Percentiles rank a stretch among this genome's conserved stretches.
phyloP scores from a whole-genome alignment of 2,329 filamentous ascomycete genomes.

The Xylariomycetidae sp. region DNA sequence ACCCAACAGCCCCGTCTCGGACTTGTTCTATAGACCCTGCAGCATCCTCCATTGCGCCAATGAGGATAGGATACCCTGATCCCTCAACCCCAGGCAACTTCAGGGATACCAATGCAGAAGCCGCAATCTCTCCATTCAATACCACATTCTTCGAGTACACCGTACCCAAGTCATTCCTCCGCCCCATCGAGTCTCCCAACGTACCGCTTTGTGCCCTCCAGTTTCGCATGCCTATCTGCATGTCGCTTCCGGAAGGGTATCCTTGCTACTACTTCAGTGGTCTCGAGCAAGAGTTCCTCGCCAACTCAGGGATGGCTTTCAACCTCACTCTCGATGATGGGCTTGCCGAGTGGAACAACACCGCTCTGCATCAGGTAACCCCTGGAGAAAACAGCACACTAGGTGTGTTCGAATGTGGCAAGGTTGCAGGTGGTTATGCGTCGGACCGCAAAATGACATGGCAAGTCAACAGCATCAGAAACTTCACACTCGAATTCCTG shows the following conservation, averaged over 20 bases:
- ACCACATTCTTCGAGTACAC: constrained; percentile 21
- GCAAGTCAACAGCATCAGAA: constrained; percentile 21
- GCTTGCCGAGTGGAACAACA: constrained; percentile 20
- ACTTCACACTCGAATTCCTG: constrained; percentile 24
- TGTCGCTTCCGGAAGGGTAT: constrained; percentile 23
- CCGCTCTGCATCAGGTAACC: constrained; percentile 23
- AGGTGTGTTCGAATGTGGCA: constrained; percentile 25
- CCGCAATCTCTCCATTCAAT: constrained; percentile 15
- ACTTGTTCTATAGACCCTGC: constrained; percentile 17
- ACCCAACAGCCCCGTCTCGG: constrained; percentile 8
- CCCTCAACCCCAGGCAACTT: constrained; percentile 9
- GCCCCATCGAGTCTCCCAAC: constrained; percentile 2
- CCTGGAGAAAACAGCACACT: constrained; percentile 21
- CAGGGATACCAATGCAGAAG: constrained; percentile 14
- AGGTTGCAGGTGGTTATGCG: constrained; percentile 3
- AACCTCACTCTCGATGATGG: constrained; percentile 15
- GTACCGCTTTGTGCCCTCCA: constrained; percentile 23
- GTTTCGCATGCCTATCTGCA: constrained; percentile 28
- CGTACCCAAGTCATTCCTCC: constrained; percentile 18
- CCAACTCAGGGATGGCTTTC: constrained; percentile 25
- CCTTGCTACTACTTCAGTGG: constrained; percentile 28
- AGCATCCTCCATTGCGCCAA: constrained; percentile 23
- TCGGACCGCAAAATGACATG: constrained; percentile 19
- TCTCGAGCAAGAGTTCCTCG: constrained; percentile 23
- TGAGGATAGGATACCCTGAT: constrained; percentile 14